Evolutionary conservation across 2,329 filamentous ascomycete species (phyloP), one percentile per base, ranked within the genome.

Genomic region (Sporothrix schenckii): DNA sequence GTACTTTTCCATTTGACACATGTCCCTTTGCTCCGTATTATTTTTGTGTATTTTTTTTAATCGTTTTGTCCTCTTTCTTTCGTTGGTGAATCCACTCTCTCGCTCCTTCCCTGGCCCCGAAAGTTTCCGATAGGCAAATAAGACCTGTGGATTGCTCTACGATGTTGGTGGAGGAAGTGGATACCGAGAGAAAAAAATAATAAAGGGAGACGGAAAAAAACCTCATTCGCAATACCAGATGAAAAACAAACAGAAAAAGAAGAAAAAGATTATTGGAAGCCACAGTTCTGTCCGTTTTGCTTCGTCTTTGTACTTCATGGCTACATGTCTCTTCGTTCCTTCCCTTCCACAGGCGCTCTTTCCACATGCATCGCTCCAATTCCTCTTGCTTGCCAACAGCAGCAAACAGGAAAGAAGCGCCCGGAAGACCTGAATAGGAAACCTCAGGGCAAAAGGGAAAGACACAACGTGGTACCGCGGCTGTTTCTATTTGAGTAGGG

Each of bases 71-170:
- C 24, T 24, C 24, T 24, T 50, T 60, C 16, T 47, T 47, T 30
- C 21, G 14, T 13, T 49, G 34, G 44, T n/a, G 52, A 49, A 44
- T 16, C 49, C 65, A 44, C 66, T 50, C 27, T 60, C 53, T 60
- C 53, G 24, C 27, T 21, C 53, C n/a, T 60, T 67, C 13, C 34
- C 54, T 54, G 30, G 27, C 27, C 66, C 67, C 67, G 67, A 61
- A 52, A 69, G 21, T 52, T 69, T 30, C 67, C 67, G 67, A 69
- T 10, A 63, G 39, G 19, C 54, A 69, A 69, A 61, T 61, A 58
- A 68, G 34, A 60, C 30, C 30, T 39, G n/a, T 39, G 50, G 54
- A 60, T 49, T 49, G 53, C 53, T 58, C 34, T 24, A 16, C 14
- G 50, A 24, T 39, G 44, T 27, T 69, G 67, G n/a, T 69, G 67